Base-by-base conservation (phyloP, 352 stramenopile species). In the Globisporangium carolinianum region DNA sequence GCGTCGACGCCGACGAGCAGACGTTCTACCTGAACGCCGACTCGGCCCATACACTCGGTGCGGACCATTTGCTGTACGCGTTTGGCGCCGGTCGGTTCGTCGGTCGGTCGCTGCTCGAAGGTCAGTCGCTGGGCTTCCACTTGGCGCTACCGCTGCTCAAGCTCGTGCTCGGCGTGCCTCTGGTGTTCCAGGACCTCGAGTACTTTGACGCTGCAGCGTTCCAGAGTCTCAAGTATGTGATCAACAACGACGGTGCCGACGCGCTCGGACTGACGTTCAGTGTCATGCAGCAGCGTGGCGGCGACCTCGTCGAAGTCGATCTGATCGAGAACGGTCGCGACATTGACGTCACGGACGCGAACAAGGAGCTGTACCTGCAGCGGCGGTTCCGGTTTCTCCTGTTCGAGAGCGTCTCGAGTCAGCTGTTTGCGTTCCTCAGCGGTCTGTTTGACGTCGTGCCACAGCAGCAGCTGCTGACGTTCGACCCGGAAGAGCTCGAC, bases 61-160 rank as follows among this genome's bases (percentile, higher is more conserved):
- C 37, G n/a, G 9, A 56, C 10, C 57, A 57, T n/a, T 38, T 62
- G 38, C 5, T 39, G 12, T 51, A 61, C 49, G 57, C 11, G 18
- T 93, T 97, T 42, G 76, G 76, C 35, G 63, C 66, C 4, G 73
- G 72, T 38, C 65, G 72, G 18, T 49, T 83, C 3, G 49, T 86
- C 12, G 71, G 71, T 43, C 62, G 69, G 9, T 63, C 72, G 6
- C 35, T 79, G 37, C 57, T 82, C 5, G 94, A 98, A 67, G 76
- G 86, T 39, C 91, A 97, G 46, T 65, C 97, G 39, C 75, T 98
- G 0, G 69, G 76, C 46, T 88, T 90, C 41, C 94, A 98, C 62
- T 82, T 98, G 60, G 87, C 90, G 9, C 74, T 87, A 6, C 84
- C 95, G 35, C 67, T 98, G 51, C 95, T 98, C 65, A 98, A 98